Evolutionary conservation across 768 basidiomycete species (phyloP), one percentile per base, ranked within the genome.

Genomic region (Lactarius sanguifluus): DNA sequence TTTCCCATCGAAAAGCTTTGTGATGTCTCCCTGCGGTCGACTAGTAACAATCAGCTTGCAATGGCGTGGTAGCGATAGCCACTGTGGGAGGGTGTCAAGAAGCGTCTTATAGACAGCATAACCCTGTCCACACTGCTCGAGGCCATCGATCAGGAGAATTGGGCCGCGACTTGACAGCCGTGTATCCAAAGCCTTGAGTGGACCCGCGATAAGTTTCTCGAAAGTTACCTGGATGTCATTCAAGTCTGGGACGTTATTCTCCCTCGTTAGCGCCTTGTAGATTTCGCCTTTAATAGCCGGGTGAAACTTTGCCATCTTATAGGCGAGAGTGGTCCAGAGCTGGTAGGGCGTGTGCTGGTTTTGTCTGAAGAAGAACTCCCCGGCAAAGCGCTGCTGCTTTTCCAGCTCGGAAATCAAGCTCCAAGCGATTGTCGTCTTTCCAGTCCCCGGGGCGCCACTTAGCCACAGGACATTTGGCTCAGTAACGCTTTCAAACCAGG

Each of bases 31-130:
- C n/a, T 58, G 60, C 1, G 60, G 60, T 40, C 65, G 61, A 28
- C 65, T 62, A 12, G 57, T 68, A 59, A 68, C 28, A 18, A 68
- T 50, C 25, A 68, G 67, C 45, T 68, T 68, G 64, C 36, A 68
- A 54, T 68, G 57, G 10, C 20, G 56, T 7, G 67, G 67, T 5
- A 68, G 55, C 10, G 54, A 54, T 5, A 34, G 28, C 67, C 67
- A 68, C 32, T 30, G 25, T 3, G 16, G 16, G 59, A 68, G 45
- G 20, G 67, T 65, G 34, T 55, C 10, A 10, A 68, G 18, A 18
- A 68, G 38, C 16, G 8, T 28, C 20, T 50, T 10, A 54, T 59
- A 68, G 15, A 5, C 40, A 4, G 12, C 0, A 16, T 40, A 16
- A 6, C 38, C 62, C 2, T n/a, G 66, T n/a, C 16, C 13, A 25